Conservation (phyloP, 2,329 filamentous ascomycete species). For the Atkinsonella hypoxylon region DNA sequence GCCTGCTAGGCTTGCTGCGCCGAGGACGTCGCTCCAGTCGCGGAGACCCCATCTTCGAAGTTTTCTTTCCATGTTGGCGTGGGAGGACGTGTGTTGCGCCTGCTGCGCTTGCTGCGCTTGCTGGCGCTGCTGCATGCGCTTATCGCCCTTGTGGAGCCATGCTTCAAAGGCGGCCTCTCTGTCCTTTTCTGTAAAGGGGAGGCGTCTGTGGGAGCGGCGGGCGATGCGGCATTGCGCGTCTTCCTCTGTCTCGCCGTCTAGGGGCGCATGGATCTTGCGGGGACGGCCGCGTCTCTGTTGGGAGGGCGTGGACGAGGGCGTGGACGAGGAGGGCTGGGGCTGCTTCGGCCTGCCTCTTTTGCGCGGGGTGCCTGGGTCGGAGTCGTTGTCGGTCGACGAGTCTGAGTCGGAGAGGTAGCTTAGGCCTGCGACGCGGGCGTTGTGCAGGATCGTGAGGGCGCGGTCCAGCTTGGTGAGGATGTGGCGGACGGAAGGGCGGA, state of each 20-base stretch:
- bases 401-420: slow-evolving; percentile 26
- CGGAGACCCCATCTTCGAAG: slow-evolving; percentile 34
- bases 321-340: slow-evolving; percentile 4
- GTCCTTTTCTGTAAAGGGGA: slow-evolving; percentile 15
- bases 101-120: not conserved
- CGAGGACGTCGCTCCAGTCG: slow-evolving; percentile 80
- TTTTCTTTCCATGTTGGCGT: slow-evolving; percentile 12
- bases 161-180: slow-evolving; percentile 22
- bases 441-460: slow-evolving; percentile 59
- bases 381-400: slow-evolving; percentile 26
- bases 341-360: slow-evolving; percentile 16
- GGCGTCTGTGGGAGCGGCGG: slow-evolving; percentile 23
- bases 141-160: slow-evolving; percentile 21
- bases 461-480: slow-evolving; percentile 58
- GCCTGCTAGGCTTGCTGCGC: slow-evolving; percentile 62
- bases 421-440: slow-evolving; percentile 41
- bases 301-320: slow-evolving; percentile 2
- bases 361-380: slow-evolving; percentile 12
- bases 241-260: slow-evolving; percentile 32
- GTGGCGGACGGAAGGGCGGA: slow-evolving; percentile 59
- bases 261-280: slow-evolving; percentile 25
- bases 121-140: not conserved
- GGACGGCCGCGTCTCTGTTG: slow-evolving; percentile 25
- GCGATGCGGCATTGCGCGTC: slow-evolving; percentile 38
- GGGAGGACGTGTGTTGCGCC: not conserved